Percentiles rank a stretch among this genome's conserved stretches.
Conservation (phyloP, 1,139 yeast species). For the Blastobotrys serpentis region DNA sequence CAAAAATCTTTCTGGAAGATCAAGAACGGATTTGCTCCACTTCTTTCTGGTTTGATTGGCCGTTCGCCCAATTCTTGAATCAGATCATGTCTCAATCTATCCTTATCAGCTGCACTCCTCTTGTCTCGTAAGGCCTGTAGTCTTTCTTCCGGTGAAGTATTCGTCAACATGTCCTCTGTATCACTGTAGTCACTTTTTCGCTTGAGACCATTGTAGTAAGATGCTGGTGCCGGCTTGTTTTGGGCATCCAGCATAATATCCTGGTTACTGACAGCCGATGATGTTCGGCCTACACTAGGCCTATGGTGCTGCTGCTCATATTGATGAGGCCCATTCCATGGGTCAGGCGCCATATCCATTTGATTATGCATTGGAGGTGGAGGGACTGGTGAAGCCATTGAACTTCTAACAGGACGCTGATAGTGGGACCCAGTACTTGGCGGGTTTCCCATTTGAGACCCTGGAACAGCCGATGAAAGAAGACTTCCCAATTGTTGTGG, state of each 20-base stretch:
- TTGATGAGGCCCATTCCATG: slow-evolving; percentile 3
- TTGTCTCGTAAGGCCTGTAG: slow-evolving; percentile 30
- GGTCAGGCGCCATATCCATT: slow-evolving; percentile 3
- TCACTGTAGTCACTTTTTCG: slow-evolving; percentile 7
- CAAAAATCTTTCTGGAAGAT: slow-evolving; percentile 46
- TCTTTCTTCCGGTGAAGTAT: slow-evolving; percentile 18
- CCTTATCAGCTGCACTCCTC: slow-evolving; percentile 33
- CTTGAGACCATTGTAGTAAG: not conserved
- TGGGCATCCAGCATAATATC: not conserved
- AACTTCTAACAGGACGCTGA: slow-evolving; percentile 2
- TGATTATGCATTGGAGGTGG: not conserved
- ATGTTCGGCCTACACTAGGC: not conserved
- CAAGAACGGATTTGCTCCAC: slow-evolving; percentile 44
- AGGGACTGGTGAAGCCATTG: slow-evolving; percentile 4
- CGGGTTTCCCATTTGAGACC: slow-evolving; percentile 1
- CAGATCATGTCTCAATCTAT: slow-evolving; percentile 38
- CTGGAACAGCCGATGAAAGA: not conserved
- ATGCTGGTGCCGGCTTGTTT: not conserved
- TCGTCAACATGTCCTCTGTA: not conserved
- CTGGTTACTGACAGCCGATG: slow-evolving; percentile 1
- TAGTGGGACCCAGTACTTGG: slow-evolving; percentile 2
- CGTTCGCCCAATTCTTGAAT: slow-evolving; percentile 40
- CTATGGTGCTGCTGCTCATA: not conserved
- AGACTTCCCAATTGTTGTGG: slow-evolving; percentile 7
- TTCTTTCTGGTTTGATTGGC: slow-evolving; percentile 42